These are phyloP conservation scores for Allium fistulosum DNA, from an alignment of 106 monocot genomes.

Conservation along the genomic window DNA sequence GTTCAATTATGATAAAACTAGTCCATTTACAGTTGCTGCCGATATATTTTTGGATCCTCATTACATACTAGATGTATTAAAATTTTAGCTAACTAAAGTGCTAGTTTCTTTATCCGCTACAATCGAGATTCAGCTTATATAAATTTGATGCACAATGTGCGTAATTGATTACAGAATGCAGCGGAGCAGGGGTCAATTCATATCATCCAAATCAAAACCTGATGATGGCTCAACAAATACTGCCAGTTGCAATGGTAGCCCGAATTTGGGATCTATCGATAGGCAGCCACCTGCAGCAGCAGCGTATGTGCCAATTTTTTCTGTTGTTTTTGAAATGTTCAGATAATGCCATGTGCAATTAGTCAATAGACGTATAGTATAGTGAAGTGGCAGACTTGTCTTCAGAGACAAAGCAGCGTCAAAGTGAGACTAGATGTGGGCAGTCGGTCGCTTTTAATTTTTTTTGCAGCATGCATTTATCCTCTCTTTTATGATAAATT, in stretches of 20 bases:
- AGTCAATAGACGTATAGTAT: neutral
- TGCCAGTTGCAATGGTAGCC: slow-evolving; percentile 47
- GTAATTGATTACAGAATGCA: slow-evolving; percentile 67
- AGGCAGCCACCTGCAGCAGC: slow-evolving; percentile 61
- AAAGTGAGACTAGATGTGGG: too few relatives aligned
- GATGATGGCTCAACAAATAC: slow-evolving; percentile 47
- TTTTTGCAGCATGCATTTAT: too few relatives aligned
- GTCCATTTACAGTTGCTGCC: too few relatives aligned
- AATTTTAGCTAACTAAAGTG: neutral
- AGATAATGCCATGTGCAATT: neutral
- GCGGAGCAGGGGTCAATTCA: slow-evolving; percentile 85
- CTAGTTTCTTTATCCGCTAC: neutral
- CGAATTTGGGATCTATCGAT: slow-evolving; percentile 54
- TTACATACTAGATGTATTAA: neutral
- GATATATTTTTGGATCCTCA: too few relatives aligned
- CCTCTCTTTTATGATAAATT: too few relatives aligned
- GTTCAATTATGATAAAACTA: neutral
- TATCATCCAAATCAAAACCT: slow-evolving; percentile 80
- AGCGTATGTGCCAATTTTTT: slow-evolving; percentile 34
- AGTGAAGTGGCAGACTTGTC: neutral
- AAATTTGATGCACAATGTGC: too few relatives aligned
- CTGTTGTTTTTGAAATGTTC: neutral
- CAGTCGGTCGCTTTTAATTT: too few relatives aligned
- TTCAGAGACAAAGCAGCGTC: neutral
- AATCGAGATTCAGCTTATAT: too few relatives aligned